Percentiles rank a stretch among this genome's conserved stretches.
Evolutionary conservation across 2,329 filamentous ascomycete species (phyloP).

Genomic region (Malbranchea cinnamomea): DNA sequence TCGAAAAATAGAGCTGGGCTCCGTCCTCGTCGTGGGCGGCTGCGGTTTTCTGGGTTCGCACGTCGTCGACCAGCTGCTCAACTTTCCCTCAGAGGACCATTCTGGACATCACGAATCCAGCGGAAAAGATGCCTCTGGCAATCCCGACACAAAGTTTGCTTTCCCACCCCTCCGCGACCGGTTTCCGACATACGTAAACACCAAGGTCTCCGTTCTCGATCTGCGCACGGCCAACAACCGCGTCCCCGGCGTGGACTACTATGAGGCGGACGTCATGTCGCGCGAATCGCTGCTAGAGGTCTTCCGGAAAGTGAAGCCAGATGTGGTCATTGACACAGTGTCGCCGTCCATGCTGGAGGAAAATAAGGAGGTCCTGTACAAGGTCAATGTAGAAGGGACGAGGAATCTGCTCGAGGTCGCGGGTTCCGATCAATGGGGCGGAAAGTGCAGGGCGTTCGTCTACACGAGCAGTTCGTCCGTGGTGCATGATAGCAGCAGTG

Average conservation of each 20-base stretch:
- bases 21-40: conserved; percentile 65
- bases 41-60: conserved; percentile 76
- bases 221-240: conserved; percentile 57
- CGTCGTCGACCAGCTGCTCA: conserved; percentile 58
- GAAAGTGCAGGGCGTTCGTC: conserved; percentile 54
- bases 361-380: conserved; percentile 49
- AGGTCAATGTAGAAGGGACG: conserved; percentile 83
- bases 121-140: conserved; percentile 7
- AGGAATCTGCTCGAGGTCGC: conserved; percentile 51
- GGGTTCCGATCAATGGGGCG: conserved; percentile 54
- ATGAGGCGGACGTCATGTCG: conserved; percentile 66
- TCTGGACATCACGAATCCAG: conserved; percentile 3
- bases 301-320: conserved; percentile 53
- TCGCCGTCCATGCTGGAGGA: conserved; percentile 45
- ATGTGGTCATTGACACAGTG: conserved; percentile 84
- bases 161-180: conserved; percentile 24
- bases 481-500: conserved; percentile 62
- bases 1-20: conserved; percentile 39
- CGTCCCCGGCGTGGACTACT: conserved; percentile 47
- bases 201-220: conserved; percentile 55
- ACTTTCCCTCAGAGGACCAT: conserved; percentile 38
- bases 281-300: conserved; percentile 43
- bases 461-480: conserved; percentile 86
- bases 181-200: conserved; percentile 29
- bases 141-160: conserved; percentile 22